Evolutionary conservation across 176 grass and related monocot genomes (phyloP), one percentile per base, ranked within the genome.

Genomic region (Carex scoparia): DNA sequence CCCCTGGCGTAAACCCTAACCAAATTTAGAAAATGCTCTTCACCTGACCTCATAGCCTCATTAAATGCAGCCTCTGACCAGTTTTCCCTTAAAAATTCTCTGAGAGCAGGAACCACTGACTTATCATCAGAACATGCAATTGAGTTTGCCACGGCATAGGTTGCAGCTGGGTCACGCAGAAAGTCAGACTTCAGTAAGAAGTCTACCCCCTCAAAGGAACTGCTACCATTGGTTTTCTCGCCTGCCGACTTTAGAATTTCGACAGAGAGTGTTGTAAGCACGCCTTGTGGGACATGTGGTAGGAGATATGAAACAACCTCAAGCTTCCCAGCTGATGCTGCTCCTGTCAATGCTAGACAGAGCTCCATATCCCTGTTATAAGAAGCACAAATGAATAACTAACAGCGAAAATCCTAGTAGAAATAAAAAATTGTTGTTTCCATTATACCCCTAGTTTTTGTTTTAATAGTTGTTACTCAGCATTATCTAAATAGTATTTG

Each of bases 131-230:
- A 88, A 13, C 71, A 84, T 0, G 88, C 89, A 8, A 97, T 90
- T 66, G 79, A 88, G 79, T 97, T 89, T 4, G 90, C 94, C 7
- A 88, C 85, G 2, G 88, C 88, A 0, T 94, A 97, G 23, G 94
- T 97, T 11, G 91, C 84, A 5, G 89, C 60, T 9, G 88, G 86
- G 4, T 97, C 91, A 18, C 72, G 81, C 13, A 97, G 84, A 64
- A 97, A 97, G 67, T 97, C 87, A 28, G 87, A 90, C 7, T 82
- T 78, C 81, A 97, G 88, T 84, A 97, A 88, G 81, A 97, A 97
- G 7, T 90, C 85, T 10, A 97, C 94, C 9, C 94, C 94, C 11
- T 97, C 85, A 11, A 97, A 87, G 23, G 94, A 90, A 23, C 76
- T 73, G 12, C 79, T 84, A 74, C 90, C 81, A 23, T 54, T 67